Percentiles rank a stretch among this genome's conserved stretches.
Conservation (phyloP, 1,284 basidiomycete species). For the Ganoderma lingzhi region DNA sequence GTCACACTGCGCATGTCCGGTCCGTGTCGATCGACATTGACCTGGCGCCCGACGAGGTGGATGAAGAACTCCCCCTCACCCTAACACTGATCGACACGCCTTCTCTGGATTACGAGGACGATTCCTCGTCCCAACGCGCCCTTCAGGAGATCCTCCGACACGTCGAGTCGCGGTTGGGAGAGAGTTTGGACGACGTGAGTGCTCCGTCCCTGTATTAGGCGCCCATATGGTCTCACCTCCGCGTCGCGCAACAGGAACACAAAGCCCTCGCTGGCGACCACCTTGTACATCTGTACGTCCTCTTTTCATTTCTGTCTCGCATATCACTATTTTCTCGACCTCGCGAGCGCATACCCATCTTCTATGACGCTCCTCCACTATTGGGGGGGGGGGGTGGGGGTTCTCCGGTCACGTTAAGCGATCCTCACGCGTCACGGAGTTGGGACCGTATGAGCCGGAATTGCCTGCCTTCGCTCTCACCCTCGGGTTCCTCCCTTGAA, state of each 20-base stretch:
- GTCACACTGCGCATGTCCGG: slow-evolving; percentile 73
- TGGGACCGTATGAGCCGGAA: slow-evolving; percentile 7
- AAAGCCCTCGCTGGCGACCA: slow-evolving; percentile 72
- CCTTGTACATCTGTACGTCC: slow-evolving; percentile 80
- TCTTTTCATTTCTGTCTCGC: slow-evolving; percentile 16
- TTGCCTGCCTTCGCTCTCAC: slow-evolving; percentile 8
- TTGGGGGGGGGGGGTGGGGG: neutral
- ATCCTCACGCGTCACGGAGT: slow-evolving; percentile 14
- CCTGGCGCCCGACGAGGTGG: slow-evolving; percentile 49
- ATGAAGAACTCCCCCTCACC: slow-evolving; percentile 55
- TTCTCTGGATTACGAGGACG: slow-evolving; percentile 73
- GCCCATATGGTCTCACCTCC: slow-evolving; percentile 25
- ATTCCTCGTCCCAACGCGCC: slow-evolving; percentile 61
- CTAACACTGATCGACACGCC: slow-evolving; percentile 83
- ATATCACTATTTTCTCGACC: neutral
- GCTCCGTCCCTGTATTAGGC: slow-evolving; percentile 33
- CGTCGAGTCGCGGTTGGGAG: slow-evolving; percentile 71
- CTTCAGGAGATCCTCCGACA: slow-evolving; percentile 70
- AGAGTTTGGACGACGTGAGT: slow-evolving; percentile 76
- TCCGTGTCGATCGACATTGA: slow-evolving; percentile 73
- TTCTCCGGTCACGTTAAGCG: slow-evolving; percentile 5
- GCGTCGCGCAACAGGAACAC: slow-evolving; percentile 58
- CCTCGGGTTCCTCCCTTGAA: neutral
- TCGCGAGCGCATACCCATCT: neutral
- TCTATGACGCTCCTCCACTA: neutral